Percentiles rank a stretch among this genome's conserved stretches.
Conservation (phyloP, 1,284 basidiomycete genomes). For the Cutaneotrichosporon cyanovorans region DNA sequence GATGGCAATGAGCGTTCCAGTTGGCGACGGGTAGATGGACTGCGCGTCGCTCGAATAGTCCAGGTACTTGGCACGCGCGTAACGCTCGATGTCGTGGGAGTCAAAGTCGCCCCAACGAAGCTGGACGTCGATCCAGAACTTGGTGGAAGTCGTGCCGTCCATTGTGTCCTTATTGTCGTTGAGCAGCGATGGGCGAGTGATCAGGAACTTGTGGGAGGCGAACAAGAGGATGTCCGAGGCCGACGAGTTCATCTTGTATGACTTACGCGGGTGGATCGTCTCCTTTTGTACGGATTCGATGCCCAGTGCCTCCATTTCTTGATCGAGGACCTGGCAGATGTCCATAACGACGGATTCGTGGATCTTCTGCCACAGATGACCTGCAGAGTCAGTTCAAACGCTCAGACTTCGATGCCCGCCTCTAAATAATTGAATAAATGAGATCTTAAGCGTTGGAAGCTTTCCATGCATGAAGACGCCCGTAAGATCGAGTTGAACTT, state of each 20-base stretch:
- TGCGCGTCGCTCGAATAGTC: conserved; percentile 75
- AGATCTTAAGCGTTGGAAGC: conserved; percentile 48
- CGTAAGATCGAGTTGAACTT: conserved; percentile 89
- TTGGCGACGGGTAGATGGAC: conserved; percentile 97
- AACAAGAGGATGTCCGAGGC: conserved; percentile 91
- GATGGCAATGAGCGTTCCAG: conserved; percentile 97
- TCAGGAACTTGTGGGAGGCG: conserved; percentile 98
- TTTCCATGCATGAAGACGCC: conserved; percentile 82
- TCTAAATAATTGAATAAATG: no score
- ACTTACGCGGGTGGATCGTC: conserved; percentile 71
- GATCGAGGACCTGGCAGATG: conserved; percentile 97
- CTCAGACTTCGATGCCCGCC: no score
- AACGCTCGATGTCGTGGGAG: conserved; percentile 95
- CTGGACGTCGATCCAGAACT: conserved; percentile 99
- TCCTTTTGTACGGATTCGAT: conserved; percentile 97
- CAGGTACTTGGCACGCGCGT: conserved; percentile 95
- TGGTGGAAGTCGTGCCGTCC: conserved; percentile 95
- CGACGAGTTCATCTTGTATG: conserved; percentile 99
- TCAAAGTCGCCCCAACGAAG: conserved; percentile 99
- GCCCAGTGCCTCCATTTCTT: conserved; percentile 94
- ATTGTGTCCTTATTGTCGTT: conserved; percentile 94
- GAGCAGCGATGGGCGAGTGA: conserved; percentile 87
- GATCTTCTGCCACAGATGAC: conserved; percentile 79
- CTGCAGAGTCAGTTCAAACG: neutral
- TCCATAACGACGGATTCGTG: conserved; percentile 88